Evolutionary conservation across 192 early-diverging fungal genomes (phyloP).

Genomic region (Cladochytrium replicatum): DNA sequence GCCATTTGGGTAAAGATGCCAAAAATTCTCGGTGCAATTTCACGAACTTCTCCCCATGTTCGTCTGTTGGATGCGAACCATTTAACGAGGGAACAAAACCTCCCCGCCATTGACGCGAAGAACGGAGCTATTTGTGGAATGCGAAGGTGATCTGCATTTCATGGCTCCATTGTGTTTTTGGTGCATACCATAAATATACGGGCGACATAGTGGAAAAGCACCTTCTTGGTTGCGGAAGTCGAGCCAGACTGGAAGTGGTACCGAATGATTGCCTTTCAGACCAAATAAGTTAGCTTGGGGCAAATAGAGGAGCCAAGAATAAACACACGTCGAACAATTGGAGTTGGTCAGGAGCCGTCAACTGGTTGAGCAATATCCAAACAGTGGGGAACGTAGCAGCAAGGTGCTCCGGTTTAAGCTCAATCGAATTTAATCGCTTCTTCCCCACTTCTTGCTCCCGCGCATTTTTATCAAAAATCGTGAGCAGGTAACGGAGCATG

Average conservation of each 20-base stretch:
- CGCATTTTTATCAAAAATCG: constrained; percentile 34
- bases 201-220: too few species aligned
- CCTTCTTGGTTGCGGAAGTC: too few species aligned
- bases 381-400: constrained; percentile 18
- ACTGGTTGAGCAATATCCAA: constrained; percentile 12
- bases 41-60: too few species aligned
- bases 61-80: too few species aligned
- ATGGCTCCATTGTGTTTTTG: constrained; percentile 6
- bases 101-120: too few species aligned
- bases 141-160: too few species aligned
- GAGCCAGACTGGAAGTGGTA: neutral
- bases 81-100: too few species aligned
- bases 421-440: neutral
- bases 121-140: too few species aligned
- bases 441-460: neutral
- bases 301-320: neutral
- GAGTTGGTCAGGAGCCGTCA: neutral
- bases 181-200: neutral
- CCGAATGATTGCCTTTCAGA: neutral
- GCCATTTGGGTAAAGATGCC: too few species aligned
- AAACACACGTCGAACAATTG: neutral
- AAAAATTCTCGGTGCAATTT: too few species aligned
- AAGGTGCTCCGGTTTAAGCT: constrained; percentile 6
- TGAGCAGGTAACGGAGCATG: constrained; percentile 47
- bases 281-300: too few species aligned